Base-by-base conservation (phyloP, 2,329 filamentous ascomycete species). In the Neonectria coccinea region DNA sequence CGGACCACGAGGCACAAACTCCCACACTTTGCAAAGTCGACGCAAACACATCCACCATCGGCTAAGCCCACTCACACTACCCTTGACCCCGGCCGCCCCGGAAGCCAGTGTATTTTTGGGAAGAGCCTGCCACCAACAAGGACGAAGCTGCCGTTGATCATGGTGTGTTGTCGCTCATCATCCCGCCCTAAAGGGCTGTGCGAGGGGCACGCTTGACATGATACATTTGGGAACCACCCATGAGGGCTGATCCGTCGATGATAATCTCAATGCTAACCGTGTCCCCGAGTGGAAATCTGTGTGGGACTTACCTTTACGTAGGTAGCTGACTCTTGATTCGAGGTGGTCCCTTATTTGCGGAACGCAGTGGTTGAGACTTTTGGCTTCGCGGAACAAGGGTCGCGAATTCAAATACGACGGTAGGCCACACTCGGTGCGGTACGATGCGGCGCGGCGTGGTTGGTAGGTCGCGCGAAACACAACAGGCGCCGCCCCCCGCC, bases 201-300 rank as follows among this genome's bases (percentile, higher is more conserved):
- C 48, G 22, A 42, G 41, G 29, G 48, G 29, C 48, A 20, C 29
- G 29, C 48, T 33, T 33, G 48, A 31, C 48, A 51, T 33, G 27
- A 33, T 22, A 18, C 27, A 18, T 25, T 47, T 29, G 20, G 20
- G 18, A n/a, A 12, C 27, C 27, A 22, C 48, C 36, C 16, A 25
- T 50, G 56, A 45, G 29, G 39, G 59, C 25, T 54, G 53, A 50
- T 62, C 56, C 45, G 54, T 51, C 50, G 44, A 64, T 64, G 54
- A 54, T 27, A 64, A 62, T 68, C 25, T 62, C 36, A 36, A 36
- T 44, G 57, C 18, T 12, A 39, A 39, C 36, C 20, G 62, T 31
- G 39, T 39, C 33, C 36, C 36, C 31, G 31, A 27, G 47, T 22
- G 4, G 36, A 36, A 39, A 18, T 20, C 48, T 33, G n/a, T 33